These are phyloP conservation scores for Ciborinia camelliae DNA, from an alignment of 2,329 filamentous ascomycete species.

Conservation along the genomic window DNA sequence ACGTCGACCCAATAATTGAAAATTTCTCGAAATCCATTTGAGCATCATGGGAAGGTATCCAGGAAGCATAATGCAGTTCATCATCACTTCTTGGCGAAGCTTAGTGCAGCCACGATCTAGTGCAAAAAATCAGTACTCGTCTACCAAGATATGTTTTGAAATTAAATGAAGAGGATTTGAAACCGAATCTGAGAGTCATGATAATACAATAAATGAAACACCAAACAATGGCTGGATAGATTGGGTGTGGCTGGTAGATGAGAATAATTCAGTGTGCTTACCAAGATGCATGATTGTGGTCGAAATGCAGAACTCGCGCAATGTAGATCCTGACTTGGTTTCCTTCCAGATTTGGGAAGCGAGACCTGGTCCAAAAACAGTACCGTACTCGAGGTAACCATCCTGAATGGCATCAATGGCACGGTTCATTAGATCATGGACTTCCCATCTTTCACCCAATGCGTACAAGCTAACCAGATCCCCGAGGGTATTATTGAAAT, in stretches of 20 bases:
- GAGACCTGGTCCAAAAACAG: constrained; percentile 22
- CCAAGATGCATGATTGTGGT: constrained; percentile 23
- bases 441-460: constrained; percentile 23
- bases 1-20: constrained; percentile 22
- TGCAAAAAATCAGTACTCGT: not conserved
- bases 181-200: not conserved
- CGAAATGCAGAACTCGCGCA: constrained; percentile 26
- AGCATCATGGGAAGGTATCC: constrained; percentile 25
- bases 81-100: constrained; percentile 23
- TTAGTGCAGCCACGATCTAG: constrained; percentile 23
- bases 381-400: constrained; percentile 23
- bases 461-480: constrained; percentile 23
- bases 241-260: not conserved
- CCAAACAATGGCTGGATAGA: too few species aligned
- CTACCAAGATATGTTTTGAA: not conserved
- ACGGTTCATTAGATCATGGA: constrained; percentile 24
- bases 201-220: not conserved
- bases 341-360: constrained; percentile 15
- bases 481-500: constrained; percentile 19
- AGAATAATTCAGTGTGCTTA: not conserved
- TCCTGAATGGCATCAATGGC: constrained; percentile 28
- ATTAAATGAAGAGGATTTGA: not conserved
- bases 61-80: constrained; percentile 7
- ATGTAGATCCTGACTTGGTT: constrained; percentile 23
- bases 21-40: constrained; percentile 26